Evolutionary conservation across 1,284 basidiomycete genomes (phyloP).

Genomic region (Meripilus lineatus): DNA sequence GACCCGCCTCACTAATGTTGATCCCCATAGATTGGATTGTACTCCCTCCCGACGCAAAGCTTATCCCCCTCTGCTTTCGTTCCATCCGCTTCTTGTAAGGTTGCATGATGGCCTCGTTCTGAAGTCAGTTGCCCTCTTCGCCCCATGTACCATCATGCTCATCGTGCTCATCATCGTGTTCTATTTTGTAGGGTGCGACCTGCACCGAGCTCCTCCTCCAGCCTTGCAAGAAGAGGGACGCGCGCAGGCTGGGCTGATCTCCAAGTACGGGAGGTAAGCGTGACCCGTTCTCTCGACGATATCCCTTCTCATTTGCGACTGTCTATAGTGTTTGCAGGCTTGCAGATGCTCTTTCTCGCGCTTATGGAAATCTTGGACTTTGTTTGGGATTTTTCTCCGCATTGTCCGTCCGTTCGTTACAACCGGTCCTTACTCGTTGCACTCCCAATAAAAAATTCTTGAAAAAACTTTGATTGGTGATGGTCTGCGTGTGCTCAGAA

Average conservation of each 20-base stretch:
- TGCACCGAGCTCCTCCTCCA: conserved; percentile 28
- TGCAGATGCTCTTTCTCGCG: too few species aligned
- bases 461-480: too few species aligned
- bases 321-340: too few species aligned
- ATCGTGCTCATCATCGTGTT: background rate
- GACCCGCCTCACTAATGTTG: too few species aligned
- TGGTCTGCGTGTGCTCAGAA: too few species aligned
- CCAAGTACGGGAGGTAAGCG: conserved; percentile 23
- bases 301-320: too few species aligned
- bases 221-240: conserved; percentile 28
- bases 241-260: conserved; percentile 24
- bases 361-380: too few species aligned
- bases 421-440: too few species aligned
- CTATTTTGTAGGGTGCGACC: conserved; percentile 8
- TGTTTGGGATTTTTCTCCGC: too few species aligned
- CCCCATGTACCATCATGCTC: background rate
- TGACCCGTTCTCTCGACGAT: too few species aligned
- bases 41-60: conserved; percentile 15
- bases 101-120: conserved; percentile 32
- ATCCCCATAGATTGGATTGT: background rate
- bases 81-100: conserved; percentile 41
- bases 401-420: too few species aligned
- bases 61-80: conserved; percentile 29
- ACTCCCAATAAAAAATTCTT: too few species aligned
- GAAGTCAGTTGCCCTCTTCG: conserved; percentile 11